Conservation (phyloP, 176 grass and related monocot genomes). For the Avena insularis region DNA sequence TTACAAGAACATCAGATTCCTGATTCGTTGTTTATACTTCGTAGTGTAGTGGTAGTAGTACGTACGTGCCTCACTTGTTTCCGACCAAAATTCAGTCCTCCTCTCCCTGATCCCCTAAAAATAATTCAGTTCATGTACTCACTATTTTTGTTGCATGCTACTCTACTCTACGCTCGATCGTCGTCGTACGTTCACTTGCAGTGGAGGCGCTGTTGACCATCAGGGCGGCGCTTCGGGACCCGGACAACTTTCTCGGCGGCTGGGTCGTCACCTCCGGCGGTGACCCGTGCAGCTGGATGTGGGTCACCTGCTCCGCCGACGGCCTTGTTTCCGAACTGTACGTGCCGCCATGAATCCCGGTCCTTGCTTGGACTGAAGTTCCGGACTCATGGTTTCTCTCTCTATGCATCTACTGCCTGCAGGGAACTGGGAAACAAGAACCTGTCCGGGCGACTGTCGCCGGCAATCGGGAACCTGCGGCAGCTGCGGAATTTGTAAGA, state of each 20-base stretch:
- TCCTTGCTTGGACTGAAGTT: neutral
- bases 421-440: slow-evolving; percentile 59
- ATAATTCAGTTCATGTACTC: neutral
- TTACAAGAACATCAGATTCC: neutral
- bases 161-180: too few species aligned
- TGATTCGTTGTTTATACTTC: neutral
- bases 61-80: neutral
- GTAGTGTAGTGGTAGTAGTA: neutral
- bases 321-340: slow-evolving; percentile 66
- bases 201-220: slow-evolving; percentile 65
- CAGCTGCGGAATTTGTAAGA: slow-evolving; percentile 64
- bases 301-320: slow-evolving; percentile 59
- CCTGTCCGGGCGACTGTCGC: slow-evolving; percentile 70
- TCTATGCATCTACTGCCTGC: slow-evolving; percentile 8
- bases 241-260: slow-evolving; percentile 57
- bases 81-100: slow-evolving; percentile 12
- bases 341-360: neutral
- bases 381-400: slow-evolving; percentile 1
- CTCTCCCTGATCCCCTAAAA: too few species aligned
- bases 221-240: slow-evolving; percentile 63
- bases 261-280: slow-evolving; percentile 62
- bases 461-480: slow-evolving; percentile 63
- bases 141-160: slow-evolving; percentile 2
- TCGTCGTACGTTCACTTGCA: slow-evolving; percentile 30
- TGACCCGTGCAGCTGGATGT: slow-evolving; percentile 73